Evolutionary conservation across 257 asterid genomes (phyloP), one percentile per base, ranked within the genome.

Genomic region (Fraxinus pennsylvanica): DNA sequence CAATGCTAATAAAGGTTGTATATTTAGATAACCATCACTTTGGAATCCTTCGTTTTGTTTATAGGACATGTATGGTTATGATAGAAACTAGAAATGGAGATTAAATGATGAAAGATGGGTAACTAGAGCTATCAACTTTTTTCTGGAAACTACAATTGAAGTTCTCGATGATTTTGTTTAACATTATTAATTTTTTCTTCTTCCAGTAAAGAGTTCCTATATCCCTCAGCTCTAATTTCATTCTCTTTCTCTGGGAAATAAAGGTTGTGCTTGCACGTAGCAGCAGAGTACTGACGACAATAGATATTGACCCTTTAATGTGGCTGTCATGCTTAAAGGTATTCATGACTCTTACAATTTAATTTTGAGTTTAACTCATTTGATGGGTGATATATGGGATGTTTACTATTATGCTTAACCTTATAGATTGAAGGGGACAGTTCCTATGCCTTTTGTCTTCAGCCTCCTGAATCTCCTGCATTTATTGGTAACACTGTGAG

Each of bases 241-340:
- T 41, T 61, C 41, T 63, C 68, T 67, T 74, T 67, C 45, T 81
- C 77, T 68, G 12, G 66, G 59, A 82, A 73, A 50, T 82, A 41
- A 85, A 94, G 98, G 97, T 96, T 82, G 99, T 93, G 36, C 97
- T 93, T 81, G 98, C 99, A 74, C 99, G 99, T 74, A 90, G 99
- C 84, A 96, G 93, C 91, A 88, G 91, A 84, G 92, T 92, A 32
- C 76, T 87, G 81, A 88, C 99, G 52, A 74, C 96, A 3, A 85
- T 81, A 6, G 95, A 92, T 76, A 83, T 96, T 45, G 93, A 96
- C 74, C 97, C 97, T 74, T 80, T 96, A 45, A 83, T 81, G 70
- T 96, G 96, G 99, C 86, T 95, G 83, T 82, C 89, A 68, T 86
- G 87, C 79, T 87, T 95, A 78, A 90, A 88, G 97, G 99, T 94